Conservation (phyloP, 495 filamentous ascomycete genomes). For the Aspergillus panamensis region DNA sequence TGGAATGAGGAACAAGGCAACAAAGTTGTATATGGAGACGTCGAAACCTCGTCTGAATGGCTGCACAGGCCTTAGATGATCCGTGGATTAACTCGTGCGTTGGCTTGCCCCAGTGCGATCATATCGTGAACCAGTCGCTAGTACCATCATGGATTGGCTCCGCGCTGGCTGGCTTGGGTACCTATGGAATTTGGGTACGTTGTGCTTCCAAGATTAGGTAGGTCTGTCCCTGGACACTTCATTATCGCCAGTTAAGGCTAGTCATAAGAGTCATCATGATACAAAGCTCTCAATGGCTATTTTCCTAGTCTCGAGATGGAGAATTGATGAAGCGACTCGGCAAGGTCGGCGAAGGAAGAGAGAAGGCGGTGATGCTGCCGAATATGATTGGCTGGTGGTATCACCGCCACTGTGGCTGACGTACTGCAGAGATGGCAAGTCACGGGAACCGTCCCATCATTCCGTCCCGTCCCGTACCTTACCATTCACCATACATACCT, state of each 20-base stretch:
- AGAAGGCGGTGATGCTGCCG: slow-evolving; percentile 36
- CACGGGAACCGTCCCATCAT: neutral
- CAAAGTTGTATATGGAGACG: slow-evolving; percentile 21
- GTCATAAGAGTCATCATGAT: neutral
- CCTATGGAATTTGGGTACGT: neutral
- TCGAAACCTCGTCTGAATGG: slow-evolving; percentile 20
- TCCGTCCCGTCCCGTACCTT: slow-evolving; percentile 2
- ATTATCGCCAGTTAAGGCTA: neutral
- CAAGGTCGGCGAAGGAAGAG: neutral
- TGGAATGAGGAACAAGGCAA: slow-evolving; percentile 28
- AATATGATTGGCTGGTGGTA: slow-evolving; percentile 28
- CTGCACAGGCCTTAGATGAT: slow-evolving; percentile 18
- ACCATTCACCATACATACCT: slow-evolving; percentile 14
- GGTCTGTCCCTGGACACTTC: neutral
- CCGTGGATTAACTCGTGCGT: slow-evolving; percentile 24
- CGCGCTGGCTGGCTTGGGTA: slow-evolving; percentile 12
- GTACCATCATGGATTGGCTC: slow-evolving; percentile 12
- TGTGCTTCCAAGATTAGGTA: neutral
- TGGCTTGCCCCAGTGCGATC: slow-evolving; percentile 27
- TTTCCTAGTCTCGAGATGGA: neutral
- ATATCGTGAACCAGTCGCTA: neutral
- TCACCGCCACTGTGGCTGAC: slow-evolving; percentile 42
- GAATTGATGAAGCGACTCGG: neutral
- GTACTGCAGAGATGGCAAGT: slow-evolving; percentile 11
- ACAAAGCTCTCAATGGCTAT: neutral